Percentiles rank a stretch among this genome's conserved stretches.
Evolutionary conservation across 768 basidiomycete genomes (phyloP).

Genomic region (Mrakia blollopis): DNA sequence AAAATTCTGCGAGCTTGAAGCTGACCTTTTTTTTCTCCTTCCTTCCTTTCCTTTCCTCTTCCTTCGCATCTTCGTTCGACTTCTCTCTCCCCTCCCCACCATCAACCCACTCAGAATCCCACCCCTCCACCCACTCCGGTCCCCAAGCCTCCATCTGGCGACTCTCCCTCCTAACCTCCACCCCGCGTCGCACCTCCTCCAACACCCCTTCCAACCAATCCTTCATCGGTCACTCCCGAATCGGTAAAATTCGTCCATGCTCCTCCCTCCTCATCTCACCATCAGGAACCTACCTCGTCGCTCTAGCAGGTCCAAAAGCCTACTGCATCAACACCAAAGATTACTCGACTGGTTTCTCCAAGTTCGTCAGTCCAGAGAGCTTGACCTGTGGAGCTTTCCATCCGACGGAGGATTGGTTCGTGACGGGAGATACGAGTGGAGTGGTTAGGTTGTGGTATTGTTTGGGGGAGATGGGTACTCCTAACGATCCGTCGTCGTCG

Average conservation of each 20-base stretch:
- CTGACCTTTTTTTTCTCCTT: not conserved
- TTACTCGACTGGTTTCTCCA: slow-evolving; percentile 58
- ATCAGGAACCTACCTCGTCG: slow-evolving; percentile 40
- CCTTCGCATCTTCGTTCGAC: not conserved
- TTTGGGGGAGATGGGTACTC: slow-evolving; percentile 54
- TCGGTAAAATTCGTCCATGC: slow-evolving; percentile 40
- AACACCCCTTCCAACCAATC: slow-evolving; percentile 1
- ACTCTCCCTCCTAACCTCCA: slow-evolving; percentile 53
- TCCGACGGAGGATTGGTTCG: slow-evolving; percentile 71
- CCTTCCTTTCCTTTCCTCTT: not conserved
- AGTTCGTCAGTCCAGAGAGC: slow-evolving; percentile 25
- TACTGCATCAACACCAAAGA: slow-evolving; percentile 30
- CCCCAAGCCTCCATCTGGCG: slow-evolving; percentile 29
- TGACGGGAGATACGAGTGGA: slow-evolving; percentile 84
- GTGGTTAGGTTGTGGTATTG: slow-evolving; percentile 84
- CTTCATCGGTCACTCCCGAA: slow-evolving; percentile 43
- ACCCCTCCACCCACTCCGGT: slow-evolving; percentile 1
- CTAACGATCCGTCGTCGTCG: not conserved
- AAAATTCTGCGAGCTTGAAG: not conserved
- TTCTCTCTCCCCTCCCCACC: not conserved
- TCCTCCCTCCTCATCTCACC: slow-evolving; percentile 41
- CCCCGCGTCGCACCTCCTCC: slow-evolving; percentile 43
- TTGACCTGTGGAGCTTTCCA: slow-evolving; percentile 26
- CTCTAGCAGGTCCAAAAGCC: slow-evolving; percentile 41
- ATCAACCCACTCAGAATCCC: not conserved